Evolutionary conservation across 2,329 filamentous ascomycete genomes (phyloP).

Genomic region (Paradendryphiella salina): DNA sequence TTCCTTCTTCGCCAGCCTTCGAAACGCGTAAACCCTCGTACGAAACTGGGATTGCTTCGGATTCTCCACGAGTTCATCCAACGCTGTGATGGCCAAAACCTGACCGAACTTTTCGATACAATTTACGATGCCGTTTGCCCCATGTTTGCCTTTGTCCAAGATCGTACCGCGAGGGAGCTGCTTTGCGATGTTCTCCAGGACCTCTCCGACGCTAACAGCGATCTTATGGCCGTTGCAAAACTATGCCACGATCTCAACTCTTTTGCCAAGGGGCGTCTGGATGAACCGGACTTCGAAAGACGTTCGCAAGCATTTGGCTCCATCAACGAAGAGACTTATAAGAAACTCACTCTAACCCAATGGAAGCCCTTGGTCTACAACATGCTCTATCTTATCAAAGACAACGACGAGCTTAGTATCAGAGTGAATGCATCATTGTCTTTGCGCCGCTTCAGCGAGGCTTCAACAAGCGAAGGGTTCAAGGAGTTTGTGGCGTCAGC

Average conservation of each 20-base stretch:
- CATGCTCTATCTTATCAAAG: slow-evolving; percentile 80
- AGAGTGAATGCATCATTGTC: slow-evolving; percentile 80
- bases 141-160: slow-evolving; percentile 88
- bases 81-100: slow-evolving; percentile 61
- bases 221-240: slow-evolving; percentile 64
- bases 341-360: slow-evolving; percentile 66
- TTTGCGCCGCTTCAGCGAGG: slow-evolving; percentile 75
- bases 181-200: slow-evolving; percentile 73
- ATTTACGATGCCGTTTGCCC: slow-evolving; percentile 76
- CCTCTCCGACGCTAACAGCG: slow-evolving; percentile 66
- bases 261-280: slow-evolving; percentile 69
- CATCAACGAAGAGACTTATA: slow-evolving; percentile 67
- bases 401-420: slow-evolving; percentile 86
- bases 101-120: slow-evolving; percentile 61
- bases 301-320: slow-evolving; percentile 74
- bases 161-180: slow-evolving; percentile 73
- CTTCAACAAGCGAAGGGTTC: slow-evolving; percentile 55
- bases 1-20: slow-evolving; percentile 85
- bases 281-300: slow-evolving; percentile 85
- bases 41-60: slow-evolving; percentile 77
- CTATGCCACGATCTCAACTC: slow-evolving; percentile 83
- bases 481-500: slow-evolving; percentile 63
- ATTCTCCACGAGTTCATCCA: slow-evolving; percentile 81
- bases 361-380: slow-evolving; percentile 91
- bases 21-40: slow-evolving; percentile 76